Percentiles rank a stretch among this genome's conserved stretches.
These are phyloP conservation scores for Aspergillus uvarum DNA, from an alignment of 2,329 filamentous ascomycete species.

Conservation along the genomic window DNA sequence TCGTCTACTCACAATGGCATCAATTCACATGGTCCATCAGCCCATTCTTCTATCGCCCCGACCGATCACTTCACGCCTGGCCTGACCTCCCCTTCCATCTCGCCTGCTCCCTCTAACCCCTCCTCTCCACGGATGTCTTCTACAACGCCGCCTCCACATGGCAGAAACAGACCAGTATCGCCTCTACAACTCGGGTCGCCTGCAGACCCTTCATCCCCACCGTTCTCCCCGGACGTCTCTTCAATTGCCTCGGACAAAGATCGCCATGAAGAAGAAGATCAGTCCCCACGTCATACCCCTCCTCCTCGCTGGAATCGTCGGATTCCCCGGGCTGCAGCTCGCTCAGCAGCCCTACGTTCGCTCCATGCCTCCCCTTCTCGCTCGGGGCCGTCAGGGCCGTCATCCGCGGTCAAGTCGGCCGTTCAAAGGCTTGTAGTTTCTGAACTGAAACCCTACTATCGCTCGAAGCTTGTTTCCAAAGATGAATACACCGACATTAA, in stretches of 20 bases:
- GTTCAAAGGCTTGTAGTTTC: slow-evolving; percentile 85
- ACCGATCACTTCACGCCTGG: slow-evolving; percentile 40
- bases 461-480: slow-evolving; percentile 73
- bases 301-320: slow-evolving; percentile 24
- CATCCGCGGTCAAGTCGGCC: slow-evolving; percentile 80
- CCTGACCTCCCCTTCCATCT: slow-evolving; percentile 44
- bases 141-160: slow-evolving; percentile 39
- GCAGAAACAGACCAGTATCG: slow-evolving; percentile 35
- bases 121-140: slow-evolving; percentile 42
- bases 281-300: slow-evolving; percentile 11
- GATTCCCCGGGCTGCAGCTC: slow-evolving; percentile 25
- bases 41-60: slow-evolving; percentile 36
- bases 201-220: slow-evolving; percentile 31
- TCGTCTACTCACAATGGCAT: slow-evolving; percentile 36
- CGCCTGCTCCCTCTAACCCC: slow-evolving; percentile 41
- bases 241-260: slow-evolving; percentile 56
- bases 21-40: slow-evolving; percentile 33
- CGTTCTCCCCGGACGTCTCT: slow-evolving; percentile 71
- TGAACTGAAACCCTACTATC: slow-evolving; percentile 80
- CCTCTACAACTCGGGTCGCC: slow-evolving; percentile 38
- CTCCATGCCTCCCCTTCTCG: slow-evolving; percentile 69
- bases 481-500: slow-evolving; percentile 94
- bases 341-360: slow-evolving; percentile 41
- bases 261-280: slow-evolving; percentile 9
- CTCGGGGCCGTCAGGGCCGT: slow-evolving; percentile 61